phyloP scores from a whole-genome alignment of 495 filamentous ascomycete genomes.

The Monascus purpureus region DNA sequence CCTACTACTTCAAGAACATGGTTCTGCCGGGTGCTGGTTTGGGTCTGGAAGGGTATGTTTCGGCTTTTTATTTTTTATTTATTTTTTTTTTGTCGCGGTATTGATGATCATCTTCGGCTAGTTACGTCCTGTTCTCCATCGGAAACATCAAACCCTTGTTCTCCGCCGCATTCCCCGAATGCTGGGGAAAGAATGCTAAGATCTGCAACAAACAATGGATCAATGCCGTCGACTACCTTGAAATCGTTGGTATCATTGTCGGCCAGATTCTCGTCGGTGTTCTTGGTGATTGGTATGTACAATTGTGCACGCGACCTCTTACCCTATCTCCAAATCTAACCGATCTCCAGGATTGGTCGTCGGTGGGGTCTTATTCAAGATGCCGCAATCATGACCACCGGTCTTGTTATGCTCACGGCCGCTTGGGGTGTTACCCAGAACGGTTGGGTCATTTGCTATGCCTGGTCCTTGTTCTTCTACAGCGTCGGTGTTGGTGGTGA shows the following conservation, averaged over 20 bases:
- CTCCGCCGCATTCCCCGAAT: constrained; percentile 47
- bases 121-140: constrained; percentile 89
- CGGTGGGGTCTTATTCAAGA: constrained; percentile 90
- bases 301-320: neutral
- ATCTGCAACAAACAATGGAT: constrained; percentile 65
- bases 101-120: too few species aligned
- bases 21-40: constrained; percentile 81
- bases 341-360: constrained; percentile 52
- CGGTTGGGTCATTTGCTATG: constrained; percentile 89
- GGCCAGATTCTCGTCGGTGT: constrained; percentile 68
- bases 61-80: neutral
- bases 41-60: constrained; percentile 59
- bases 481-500: constrained; percentile 84
- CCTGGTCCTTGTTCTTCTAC: constrained; percentile 82
- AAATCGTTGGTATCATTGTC: constrained; percentile 78
- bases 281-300: constrained; percentile 38
- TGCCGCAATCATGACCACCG: constrained; percentile 81
- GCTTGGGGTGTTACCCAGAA: constrained; percentile 73
- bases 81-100: too few species aligned
- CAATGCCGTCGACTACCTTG: constrained; percentile 66
- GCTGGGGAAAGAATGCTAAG: constrained; percentile 52
- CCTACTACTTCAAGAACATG: constrained; percentile 77
- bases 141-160: constrained; percentile 76
- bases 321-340: neutral
- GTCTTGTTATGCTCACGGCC: constrained; percentile 73